Evolutionary conservation across 768 basidiomycete species (phyloP).

Genomic region (Clitopilus hobsonii): DNA sequence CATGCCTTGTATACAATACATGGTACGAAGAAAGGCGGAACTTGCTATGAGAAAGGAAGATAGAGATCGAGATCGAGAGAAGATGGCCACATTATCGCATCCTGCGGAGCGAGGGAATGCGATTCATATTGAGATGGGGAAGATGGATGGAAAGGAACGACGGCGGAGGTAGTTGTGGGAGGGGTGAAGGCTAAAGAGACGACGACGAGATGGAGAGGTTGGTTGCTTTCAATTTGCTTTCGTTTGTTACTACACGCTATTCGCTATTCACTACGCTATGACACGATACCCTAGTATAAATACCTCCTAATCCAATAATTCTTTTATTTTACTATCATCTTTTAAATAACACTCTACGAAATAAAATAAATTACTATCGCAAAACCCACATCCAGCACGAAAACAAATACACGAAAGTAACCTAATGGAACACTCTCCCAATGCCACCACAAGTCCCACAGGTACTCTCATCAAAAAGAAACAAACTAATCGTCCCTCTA

Average conservation of each 20-base stretch:
- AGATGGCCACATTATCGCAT: too few relatives aligned
- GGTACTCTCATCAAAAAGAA: slow-evolving; percentile 47
- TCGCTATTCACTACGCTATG: neutral
- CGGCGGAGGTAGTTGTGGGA: too few relatives aligned
- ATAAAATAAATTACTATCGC: neutral
- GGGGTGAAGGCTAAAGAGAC: too few relatives aligned
- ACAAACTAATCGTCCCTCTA: slow-evolving; percentile 41
- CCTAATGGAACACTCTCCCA: slow-evolving; percentile 45
- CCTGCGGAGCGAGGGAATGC: too few relatives aligned
- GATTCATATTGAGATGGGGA: too few relatives aligned
- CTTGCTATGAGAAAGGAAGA: slow-evolving; percentile 1
- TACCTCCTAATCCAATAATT: too few relatives aligned
- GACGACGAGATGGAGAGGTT: too few relatives aligned
- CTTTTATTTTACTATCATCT: too few relatives aligned
- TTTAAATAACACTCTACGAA: neutral
- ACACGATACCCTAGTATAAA: neutral
- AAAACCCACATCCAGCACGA: neutral
- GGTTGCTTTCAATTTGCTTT: neutral
- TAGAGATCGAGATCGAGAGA: too few relatives aligned
- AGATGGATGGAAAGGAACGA: too few relatives aligned
- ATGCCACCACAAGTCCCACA: slow-evolving; percentile 62
- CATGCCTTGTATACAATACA: slow-evolving; percentile 46
- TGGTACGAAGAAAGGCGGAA: slow-evolving; percentile 15
- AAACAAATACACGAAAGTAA: too few relatives aligned
- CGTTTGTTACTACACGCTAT: neutral